phyloP scores from a whole-genome alignment of 2,329 filamentous ascomycete species.

The Botrytis galanthina region DNA sequence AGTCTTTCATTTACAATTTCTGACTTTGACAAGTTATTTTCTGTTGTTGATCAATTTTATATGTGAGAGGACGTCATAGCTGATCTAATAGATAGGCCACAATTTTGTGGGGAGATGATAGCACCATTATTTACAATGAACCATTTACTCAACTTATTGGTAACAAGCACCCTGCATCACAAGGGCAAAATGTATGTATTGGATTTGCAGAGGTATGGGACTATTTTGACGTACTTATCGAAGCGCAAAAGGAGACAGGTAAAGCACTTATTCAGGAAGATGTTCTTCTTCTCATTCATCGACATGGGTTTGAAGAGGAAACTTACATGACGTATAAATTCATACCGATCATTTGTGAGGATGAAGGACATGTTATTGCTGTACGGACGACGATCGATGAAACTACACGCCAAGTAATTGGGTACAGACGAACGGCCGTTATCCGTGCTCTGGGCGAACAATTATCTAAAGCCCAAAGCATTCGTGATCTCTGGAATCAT shows the following conservation, averaged over 20 bases:
- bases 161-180: constrained; percentile 70
- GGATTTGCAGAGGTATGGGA: constrained; percentile 75
- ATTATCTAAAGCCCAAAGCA: constrained; percentile 65
- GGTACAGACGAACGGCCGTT: constrained; percentile 73
- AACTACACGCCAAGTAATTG: constrained; percentile 72
- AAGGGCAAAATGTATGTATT: constrained; percentile 47
- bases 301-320: constrained; percentile 52
- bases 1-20: neutral
- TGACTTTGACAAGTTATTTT: neutral
- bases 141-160: constrained; percentile 68
- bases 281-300: constrained; percentile 48
- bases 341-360: constrained; percentile 70
- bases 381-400: constrained; percentile 72
- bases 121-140: constrained; percentile 69
- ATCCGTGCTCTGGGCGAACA: constrained; percentile 72
- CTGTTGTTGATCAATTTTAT: neutral
- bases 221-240: constrained; percentile 62
- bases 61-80: neutral
- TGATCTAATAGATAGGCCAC: constrained; percentile 46
- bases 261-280: constrained; percentile 80
- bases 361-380: constrained; percentile 69
- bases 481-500: constrained; percentile 70
- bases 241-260: constrained; percentile 63
- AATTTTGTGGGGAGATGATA: constrained; percentile 70
- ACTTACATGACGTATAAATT: constrained; percentile 81